These are phyloP conservation scores for Diaporthe amygdali DNA, from an alignment of 2,329 filamentous ascomycete species.

Conservation along the genomic window DNA sequence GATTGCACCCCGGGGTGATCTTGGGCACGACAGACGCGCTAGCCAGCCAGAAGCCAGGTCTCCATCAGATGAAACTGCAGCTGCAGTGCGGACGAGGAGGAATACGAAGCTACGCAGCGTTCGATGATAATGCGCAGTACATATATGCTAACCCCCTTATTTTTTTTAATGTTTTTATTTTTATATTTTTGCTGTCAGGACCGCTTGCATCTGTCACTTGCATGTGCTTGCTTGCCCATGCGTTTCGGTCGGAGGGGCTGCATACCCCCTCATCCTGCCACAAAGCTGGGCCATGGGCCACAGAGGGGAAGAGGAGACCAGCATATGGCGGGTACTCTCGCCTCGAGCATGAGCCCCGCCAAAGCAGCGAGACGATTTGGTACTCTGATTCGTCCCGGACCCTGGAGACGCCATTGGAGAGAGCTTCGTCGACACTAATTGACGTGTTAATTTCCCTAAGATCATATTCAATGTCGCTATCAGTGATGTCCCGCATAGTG, in stretches of 20 bases:
- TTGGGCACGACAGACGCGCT: conserved; percentile 14
- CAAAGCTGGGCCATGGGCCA: neutral
- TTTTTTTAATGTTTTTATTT: neutral
- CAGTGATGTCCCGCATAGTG: conserved; percentile 6
- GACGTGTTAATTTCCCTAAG: neutral
- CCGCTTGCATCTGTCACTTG: conserved; percentile 11
- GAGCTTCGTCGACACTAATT: conserved; percentile 9
- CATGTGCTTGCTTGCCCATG: neutral
- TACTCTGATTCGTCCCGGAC: too few relatives aligned
- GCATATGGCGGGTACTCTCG: neutral
- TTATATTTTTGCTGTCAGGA: neutral
- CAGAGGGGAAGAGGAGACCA: neutral
- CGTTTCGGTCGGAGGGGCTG: neutral
- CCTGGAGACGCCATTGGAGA: neutral
- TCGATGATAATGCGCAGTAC: neutral
- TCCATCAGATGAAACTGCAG: conserved; percentile 9
- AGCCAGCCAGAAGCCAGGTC: conserved; percentile 7
- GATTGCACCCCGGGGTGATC: conserved; percentile 2
- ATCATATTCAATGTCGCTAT: conserved; percentile 13
- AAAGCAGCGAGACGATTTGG: neutral
- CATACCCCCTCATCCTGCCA: conserved; percentile 4
- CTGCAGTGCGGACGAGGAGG: conserved; percentile 3
- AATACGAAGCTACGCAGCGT: conserved; percentile 3
- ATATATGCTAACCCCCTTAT: neutral
- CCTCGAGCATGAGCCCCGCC: neutral